Base-by-base conservation (phyloP, 2,329 filamentous ascomycete species). In the Niveomyces coronatus region DNA sequence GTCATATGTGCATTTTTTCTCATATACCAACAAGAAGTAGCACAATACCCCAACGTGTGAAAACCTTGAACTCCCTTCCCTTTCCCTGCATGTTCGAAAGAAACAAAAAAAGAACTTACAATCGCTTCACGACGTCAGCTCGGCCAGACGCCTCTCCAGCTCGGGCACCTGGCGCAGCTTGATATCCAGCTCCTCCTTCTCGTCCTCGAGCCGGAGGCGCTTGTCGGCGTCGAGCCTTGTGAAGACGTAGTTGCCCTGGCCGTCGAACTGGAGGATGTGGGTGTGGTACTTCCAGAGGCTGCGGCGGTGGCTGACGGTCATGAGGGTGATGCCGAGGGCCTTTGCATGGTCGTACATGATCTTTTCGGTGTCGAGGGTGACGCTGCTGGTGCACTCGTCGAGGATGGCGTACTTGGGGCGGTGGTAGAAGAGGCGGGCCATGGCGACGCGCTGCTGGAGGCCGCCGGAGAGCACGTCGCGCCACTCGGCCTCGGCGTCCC, bases 341-440 rank as follows among this genome's bases (percentile, higher is more conserved):
- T 98, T 96, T 35, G 91, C 91, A 39, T 86, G 88, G 50, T 95
- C 89, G 60, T 98, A 98, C 87, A 98, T 96, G 55, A 86, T 74
- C 56, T 86, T 82, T 55, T 98, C 91, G 44, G 88, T 87, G 49
- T 96, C 89, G 19, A 95, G 71, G 13, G 93, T 95, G n/a, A 98
- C 86, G 37, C 79, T 86, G 40, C 82, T 88, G 6, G 91, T 98
- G 61, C 91, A 98, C 64, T 98, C 91, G 57, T 98, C 91, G 26
- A 98, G 68, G 48, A 98, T 98, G 9, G 91, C 91, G 58, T 94
- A 96, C 50, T 83, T 81, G 0, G 89, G 89, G 9, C 78, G 72
- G 62, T 96, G 89, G 61, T 96, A 96, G 62, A 95, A 95, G 14
- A 94, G 72, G 0, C 91, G 74, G 1, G 91, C 91, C 85, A 96